Evolutionary conservation across 805 yeast species (phyloP), one percentile per base, ranked within the genome.

Genomic region (Pichia ethanolica): DNA sequence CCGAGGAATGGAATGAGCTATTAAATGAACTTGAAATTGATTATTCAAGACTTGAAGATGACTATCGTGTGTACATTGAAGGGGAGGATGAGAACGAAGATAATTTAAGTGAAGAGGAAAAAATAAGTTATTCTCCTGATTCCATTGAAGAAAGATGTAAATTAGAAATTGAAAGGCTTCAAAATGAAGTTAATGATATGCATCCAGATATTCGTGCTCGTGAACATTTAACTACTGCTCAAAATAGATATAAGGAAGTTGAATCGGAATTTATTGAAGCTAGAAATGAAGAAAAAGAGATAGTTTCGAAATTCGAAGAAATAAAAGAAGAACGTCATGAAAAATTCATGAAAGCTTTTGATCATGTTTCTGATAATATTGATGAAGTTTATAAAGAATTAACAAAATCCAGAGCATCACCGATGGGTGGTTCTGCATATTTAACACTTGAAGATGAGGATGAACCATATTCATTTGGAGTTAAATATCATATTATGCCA

Each of bases 361-460:
- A 78, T n/a, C 89, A 85, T 59, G 83, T 91, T 34, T 78, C 91
- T 5, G 73, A 71, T 2, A 74, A 77, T 49, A 84, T 93, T 55
- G 95, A 87, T 62, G 67, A 71, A 0, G 82, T 89, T 9, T 93
- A 91, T 66, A 84, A 89, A 60, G 97, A 90, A 59, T 72, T 93
- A 45, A 93, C 97, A 0, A 82, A 78, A 55, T 77, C 86, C 0
- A 67, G 74, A 5, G 77, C 82, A 0, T 79, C 87, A 34, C 83
- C 95, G 2, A 72, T 85, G 32, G 97, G 97, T 40, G 98, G 98
- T 1, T 82, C 93, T n/a, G 98, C 98, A 0, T 84, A 87, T 53
- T 71, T 93, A 50, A 83, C 91, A 0, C 67, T 89, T 36, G 96
- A 89, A 57, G 90, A 89, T 58, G 93, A 84, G 52, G 96, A 88